A percentile compares a stretch with the other conserved stretches of the same genome.
These are phyloP conservation scores for Cyclotella baltica DNA, from an alignment of 108 stramenopile genomes.

Conservation along the genomic window DNA sequence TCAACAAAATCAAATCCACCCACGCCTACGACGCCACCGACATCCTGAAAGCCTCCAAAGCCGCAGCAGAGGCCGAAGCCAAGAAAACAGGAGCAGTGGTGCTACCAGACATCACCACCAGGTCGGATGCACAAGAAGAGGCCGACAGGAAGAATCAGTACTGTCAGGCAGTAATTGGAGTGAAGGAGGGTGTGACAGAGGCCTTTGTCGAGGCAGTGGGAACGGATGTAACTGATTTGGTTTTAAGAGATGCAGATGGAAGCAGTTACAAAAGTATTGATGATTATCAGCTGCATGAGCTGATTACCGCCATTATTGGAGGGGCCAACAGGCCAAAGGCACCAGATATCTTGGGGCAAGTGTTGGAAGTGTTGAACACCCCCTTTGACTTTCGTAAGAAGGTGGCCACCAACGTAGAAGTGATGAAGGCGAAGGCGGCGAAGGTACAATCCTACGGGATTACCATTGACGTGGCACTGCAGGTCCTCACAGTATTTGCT, in stretches of 20 bases:
- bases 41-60: not conserved
- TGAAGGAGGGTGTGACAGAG: not conserved
- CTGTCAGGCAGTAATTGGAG: not conserved
- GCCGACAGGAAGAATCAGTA: not conserved
- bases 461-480: no score
- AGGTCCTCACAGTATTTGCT: not conserved
- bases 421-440: not conserved
- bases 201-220: not conserved
- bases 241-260: not conserved
- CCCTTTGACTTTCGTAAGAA: not conserved
- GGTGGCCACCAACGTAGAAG: constrained; percentile 6
- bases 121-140: constrained; percentile 8
- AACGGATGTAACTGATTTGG: not conserved
- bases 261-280: not conserved
- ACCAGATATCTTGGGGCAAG: not conserved
- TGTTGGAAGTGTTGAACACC: not conserved
- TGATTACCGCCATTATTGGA: not conserved
- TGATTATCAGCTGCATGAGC: not conserved
- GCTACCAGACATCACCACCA: not conserved
- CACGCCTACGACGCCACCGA: not conserved
- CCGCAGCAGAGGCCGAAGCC: not conserved
- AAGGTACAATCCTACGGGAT: not conserved
- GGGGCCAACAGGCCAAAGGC: not conserved
- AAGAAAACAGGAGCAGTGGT: not conserved
- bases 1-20: not conserved